phyloP scores from a whole-genome alignment of 345 rosid genomes.

The Eutrema yunnanense region DNA sequence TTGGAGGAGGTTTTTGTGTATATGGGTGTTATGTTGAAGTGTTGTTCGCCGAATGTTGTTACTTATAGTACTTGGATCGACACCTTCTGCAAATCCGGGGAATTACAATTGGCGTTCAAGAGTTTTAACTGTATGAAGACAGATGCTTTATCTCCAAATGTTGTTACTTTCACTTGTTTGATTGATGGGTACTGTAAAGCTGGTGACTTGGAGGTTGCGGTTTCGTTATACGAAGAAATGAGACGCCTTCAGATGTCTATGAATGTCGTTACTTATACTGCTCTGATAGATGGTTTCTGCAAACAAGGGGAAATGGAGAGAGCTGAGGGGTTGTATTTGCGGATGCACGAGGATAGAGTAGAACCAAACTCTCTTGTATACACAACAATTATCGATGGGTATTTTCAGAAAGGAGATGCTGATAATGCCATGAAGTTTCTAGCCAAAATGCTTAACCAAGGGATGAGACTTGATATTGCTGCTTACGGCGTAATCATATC shows the following conservation, averaged over 20 bases:
- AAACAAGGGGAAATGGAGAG: constrained; percentile 33
- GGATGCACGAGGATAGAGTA: constrained; percentile 28
- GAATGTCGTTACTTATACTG: constrained; percentile 34
- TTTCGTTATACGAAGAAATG: constrained; percentile 36
- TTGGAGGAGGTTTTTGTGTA: constrained; percentile 30
- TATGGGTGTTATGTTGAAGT: constrained; percentile 42
- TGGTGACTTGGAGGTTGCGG: constrained; percentile 32
- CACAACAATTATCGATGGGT: constrained; percentile 33
- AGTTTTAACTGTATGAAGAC: constrained; percentile 32
- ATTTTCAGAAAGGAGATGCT: constrained; percentile 29
- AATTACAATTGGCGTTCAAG: constrained; percentile 24
- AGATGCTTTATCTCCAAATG: constrained; percentile 34
- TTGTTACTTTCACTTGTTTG: constrained; percentile 41
- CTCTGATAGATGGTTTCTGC: constrained; percentile 39
- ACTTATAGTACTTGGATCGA: constrained; percentile 40
- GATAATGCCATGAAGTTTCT: constrained; percentile 35
- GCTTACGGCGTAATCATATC: constrained; percentile 32
- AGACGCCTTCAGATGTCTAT: constrained; percentile 10
- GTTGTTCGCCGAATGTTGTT: constrained; percentile 36
- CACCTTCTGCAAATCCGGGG: constrained; percentile 33
- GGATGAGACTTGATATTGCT: constrained; percentile 33
- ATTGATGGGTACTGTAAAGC: constrained; percentile 40
- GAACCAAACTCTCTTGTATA: constrained; percentile 30
- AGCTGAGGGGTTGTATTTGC: constrained; percentile 26
- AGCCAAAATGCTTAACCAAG: constrained; percentile 30